phyloP scores from a whole-genome alignment of 2,329 filamentous ascomycete species.

The Onygena corvina region DNA sequence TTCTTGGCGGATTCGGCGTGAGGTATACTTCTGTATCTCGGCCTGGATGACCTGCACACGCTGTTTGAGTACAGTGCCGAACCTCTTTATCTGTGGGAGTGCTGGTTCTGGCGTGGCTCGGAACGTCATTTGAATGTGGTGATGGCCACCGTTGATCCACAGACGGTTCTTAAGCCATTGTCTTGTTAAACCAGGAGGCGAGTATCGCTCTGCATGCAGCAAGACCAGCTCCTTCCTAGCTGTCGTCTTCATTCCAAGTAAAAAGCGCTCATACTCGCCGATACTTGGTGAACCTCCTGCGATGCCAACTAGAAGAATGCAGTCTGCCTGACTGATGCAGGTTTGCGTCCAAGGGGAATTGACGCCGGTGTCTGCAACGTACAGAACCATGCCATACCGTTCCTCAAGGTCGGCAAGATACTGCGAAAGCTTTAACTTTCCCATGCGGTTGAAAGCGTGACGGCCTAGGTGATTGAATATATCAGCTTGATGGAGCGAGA shows the following conservation, averaged over 20 bases:
- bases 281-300: conserved; percentile 83
- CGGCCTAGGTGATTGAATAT: conserved; percentile 91
- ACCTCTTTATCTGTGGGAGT: conserved; percentile 60
- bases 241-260: conserved; percentile 94
- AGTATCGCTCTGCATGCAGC: conserved; percentile 80
- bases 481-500: conserved; percentile 80
- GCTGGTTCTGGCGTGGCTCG: conserved; percentile 63
- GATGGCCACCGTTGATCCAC: conserved; percentile 97
- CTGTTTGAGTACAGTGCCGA: conserved; percentile 79
- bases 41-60: conserved; percentile 89
- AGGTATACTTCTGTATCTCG: conserved; percentile 97
- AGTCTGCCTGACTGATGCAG: conserved; percentile 93
- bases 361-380: conserved; percentile 91
- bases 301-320: conserved; percentile 81
- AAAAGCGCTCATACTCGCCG: conserved; percentile 91
- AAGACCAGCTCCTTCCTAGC: conserved; percentile 86
- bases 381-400: conserved; percentile 89
- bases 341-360: conserved; percentile 98
- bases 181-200: conserved; percentile 68
- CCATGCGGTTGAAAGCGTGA: conserved; percentile 95
- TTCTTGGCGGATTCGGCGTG: conserved; percentile 74
- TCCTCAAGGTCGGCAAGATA: conserved; percentile 95
- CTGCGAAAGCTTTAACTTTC: conserved; percentile 86
- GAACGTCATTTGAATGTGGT: conserved; percentile 93
- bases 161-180: conserved; percentile 84